Evolutionary conservation across 768 basidiomycete genomes (phyloP).

Genomic region (Leucocoprinus leucothites): DNA sequence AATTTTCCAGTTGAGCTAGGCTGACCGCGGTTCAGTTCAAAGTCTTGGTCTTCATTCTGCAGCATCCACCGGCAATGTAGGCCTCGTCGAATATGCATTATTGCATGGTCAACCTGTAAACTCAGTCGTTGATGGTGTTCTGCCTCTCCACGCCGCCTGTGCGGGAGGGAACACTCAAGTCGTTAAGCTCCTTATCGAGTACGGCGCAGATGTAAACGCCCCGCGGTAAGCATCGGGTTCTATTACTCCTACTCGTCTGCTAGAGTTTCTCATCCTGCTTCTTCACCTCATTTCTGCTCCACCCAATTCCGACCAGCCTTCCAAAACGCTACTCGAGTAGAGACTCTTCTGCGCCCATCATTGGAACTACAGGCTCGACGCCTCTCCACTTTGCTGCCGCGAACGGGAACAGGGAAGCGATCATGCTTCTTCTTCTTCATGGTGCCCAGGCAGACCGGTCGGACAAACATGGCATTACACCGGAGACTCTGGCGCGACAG

Average conservation of each 20-base stretch:
- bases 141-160: constrained; percentile 95
- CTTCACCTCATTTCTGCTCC: constrained; percentile 15
- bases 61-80: constrained; percentile 83
- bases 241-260: constrained; percentile 8
- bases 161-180: constrained; percentile 88
- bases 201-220: constrained; percentile 98
- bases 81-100: constrained; percentile 90
- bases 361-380: constrained; percentile 85
- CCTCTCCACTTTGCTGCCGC: constrained; percentile 97
- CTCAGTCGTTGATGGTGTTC: constrained; percentile 91
- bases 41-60: constrained; percentile 76
- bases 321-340: constrained; percentile 70
- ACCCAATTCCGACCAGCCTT: constrained; percentile 39
- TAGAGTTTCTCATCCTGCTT: constrained; percentile 8
- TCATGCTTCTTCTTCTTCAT: constrained; percentile 75
- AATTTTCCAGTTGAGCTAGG: constrained; percentile 3
- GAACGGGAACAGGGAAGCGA: constrained; percentile 81
- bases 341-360: constrained; percentile 64
- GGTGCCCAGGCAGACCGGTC: constrained; percentile 79
- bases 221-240: constrained; percentile 57
- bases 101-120: constrained; percentile 95
- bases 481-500: constrained; percentile 77
- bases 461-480: constrained; percentile 91
- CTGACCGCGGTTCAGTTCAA: constrained; percentile 47
- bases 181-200: constrained; percentile 84